Evolutionary conservation across 2,329 filamentous ascomycete species (phyloP).

Genomic region (Monosporascus sp.): DNA sequence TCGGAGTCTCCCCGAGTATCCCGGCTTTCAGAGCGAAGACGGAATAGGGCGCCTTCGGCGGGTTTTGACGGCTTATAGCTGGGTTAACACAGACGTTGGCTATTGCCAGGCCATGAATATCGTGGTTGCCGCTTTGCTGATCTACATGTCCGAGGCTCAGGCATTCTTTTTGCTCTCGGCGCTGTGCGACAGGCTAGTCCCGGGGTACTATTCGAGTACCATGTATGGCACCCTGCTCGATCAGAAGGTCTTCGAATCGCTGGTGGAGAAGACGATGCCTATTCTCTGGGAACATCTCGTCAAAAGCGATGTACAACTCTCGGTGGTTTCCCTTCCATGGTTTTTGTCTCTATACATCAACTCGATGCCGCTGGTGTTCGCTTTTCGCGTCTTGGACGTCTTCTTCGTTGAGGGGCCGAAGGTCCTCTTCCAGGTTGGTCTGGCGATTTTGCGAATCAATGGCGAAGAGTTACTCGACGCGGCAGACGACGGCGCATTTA

Average conservation of each 20-base stretch:
- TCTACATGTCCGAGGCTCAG: conserved; percentile 96
- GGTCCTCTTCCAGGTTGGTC: conserved; percentile 91
- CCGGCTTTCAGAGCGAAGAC: conserved; percentile 93
- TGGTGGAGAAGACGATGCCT: conserved; percentile 99
- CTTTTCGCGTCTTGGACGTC: conserved; percentile 91
- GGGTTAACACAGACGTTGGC: conserved; percentile 90
- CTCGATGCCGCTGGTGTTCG: conserved; percentile 97
- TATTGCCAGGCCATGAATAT: conserved; percentile 99
- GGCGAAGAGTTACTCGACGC: conserved; percentile 93
- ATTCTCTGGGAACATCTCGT: conserved; percentile 97
- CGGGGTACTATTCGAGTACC: conserved; percentile 96
- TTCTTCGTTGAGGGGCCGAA: conserved; percentile 98
- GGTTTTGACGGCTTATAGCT: conserved; percentile 95
- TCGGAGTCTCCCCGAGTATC: conserved; percentile 91
- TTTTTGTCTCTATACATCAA: conserved; percentile 98
- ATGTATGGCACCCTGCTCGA: conserved; percentile 98
- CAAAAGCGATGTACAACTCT: conserved; percentile 93
- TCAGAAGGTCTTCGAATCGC: conserved; percentile 92
- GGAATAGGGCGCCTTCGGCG: conserved; percentile 85
- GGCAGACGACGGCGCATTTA: conserved; percentile 91
- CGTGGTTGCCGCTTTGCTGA: conserved; percentile 92
- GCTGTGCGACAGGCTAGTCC: conserved; percentile 85
- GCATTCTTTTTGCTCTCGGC: conserved; percentile 91
- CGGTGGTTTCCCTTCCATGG: conserved; percentile 95
- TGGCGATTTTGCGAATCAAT: conserved; percentile 96